A percentile compares a stretch with the other conserved stretches of the same genome.
Evolutionary conservation across 129 eudicot species (phyloP).

Genomic region (Kitagawia praeruptora): DNA sequence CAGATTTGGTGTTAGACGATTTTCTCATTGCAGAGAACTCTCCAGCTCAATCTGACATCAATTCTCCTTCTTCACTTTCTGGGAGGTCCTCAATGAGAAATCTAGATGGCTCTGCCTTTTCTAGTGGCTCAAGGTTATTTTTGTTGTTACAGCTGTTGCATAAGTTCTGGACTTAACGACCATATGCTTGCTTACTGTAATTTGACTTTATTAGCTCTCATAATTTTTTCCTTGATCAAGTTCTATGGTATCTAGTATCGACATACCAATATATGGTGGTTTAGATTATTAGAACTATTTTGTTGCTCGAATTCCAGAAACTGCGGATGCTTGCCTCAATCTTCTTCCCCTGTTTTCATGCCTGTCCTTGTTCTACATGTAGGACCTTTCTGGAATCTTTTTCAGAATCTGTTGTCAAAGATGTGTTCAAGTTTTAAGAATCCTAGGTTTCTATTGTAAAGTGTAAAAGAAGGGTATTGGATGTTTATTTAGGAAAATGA

Average conservation of each 20-base stretch:
- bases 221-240: background rate
- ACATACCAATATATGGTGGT: background rate
- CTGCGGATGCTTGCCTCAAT: background rate
- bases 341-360: background rate
- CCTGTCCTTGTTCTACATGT: background rate
- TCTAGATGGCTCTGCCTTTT: conserved; percentile 37
- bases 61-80: conserved; percentile 39
- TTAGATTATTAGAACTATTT: background rate
- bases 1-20: conserved; percentile 83
- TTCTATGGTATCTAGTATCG: background rate
- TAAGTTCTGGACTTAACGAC: background rate
- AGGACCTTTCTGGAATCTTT: background rate
- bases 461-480: background rate
- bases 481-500: background rate
- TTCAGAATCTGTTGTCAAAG: background rate
- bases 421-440: background rate
- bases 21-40: conserved; percentile 84
- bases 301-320: background rate
- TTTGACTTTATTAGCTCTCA: background rate
- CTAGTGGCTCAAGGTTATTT: conserved; percentile 53
- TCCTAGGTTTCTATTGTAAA: background rate
- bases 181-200: background rate
- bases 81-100: conserved; percentile 30
- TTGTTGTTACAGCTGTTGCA: background rate
- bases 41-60: conserved; percentile 52